Evolutionary conservation across 73 alveolate genomes (phyloP), one percentile per base, ranked within the genome.

Genomic region (Paramecium octaurelia): DNA sequence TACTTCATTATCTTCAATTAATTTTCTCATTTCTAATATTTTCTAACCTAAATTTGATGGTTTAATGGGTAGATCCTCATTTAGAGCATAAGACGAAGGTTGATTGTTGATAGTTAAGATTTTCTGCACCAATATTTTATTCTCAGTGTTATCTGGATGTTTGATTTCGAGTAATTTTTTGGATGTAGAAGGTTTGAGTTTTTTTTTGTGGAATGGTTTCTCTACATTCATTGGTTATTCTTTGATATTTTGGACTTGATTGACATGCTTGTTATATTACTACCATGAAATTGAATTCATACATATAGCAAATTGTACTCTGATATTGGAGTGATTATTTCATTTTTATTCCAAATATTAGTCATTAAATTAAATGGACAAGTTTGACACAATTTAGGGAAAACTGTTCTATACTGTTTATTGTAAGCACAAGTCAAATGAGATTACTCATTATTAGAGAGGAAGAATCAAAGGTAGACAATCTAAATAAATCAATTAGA

Each of bases 1-100:
- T 80, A 80, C 91, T 80, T 80, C 76, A 80, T 80, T 80, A 80
- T 80, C 91, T 80, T 80, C 91, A 42, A 80, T 80, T 80, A 80
- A 46, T 80, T 48, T 80, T 27, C 91, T 10, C 73, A 80, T 80
- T 80, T 80, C 76, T 24, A 80, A 27, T 80, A 80, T 80, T 80
- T 80, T 80, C 24, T n/a, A 80, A 14, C 91, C 91, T 14, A 80
- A 80, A 48, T 80, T 80, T 20, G 91, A 44, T 18, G 91, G 91
- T 35, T 48, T 80, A 21, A 38, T 75, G 10, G 60, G 68, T 36
- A 75, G 14, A 23, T 75, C 58, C 1, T 75, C 58, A 35, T 21
- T 29, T 5, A 44, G 14, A 38, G 91, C 36, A 80, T 80, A 42
- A 16, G 48, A 27, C 24, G 76, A 44, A 44, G 91, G 46, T 80